phyloP scores from a whole-genome alignment of 2,329 filamentous ascomycete genomes.

The Pseudocercospora pini-densiflorae region DNA sequence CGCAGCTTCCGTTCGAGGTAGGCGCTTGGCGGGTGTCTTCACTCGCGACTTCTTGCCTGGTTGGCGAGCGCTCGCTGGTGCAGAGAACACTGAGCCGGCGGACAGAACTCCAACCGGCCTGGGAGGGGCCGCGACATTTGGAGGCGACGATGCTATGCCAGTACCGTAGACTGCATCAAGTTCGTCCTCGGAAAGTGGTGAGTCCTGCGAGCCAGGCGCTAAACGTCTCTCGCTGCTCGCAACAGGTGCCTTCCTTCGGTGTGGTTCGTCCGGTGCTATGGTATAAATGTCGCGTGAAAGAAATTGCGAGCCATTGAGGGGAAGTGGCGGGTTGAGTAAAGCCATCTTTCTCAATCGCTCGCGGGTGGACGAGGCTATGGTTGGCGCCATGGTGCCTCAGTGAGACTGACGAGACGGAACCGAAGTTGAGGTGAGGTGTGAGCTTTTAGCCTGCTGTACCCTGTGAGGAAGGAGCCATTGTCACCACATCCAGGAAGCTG shows the following conservation, averaged over 20 bases:
- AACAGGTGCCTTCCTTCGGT: background rate
- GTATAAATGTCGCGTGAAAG: background rate
- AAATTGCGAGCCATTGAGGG: background rate
- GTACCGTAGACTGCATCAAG: constrained; percentile 26
- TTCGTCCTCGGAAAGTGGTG: constrained; percentile 37
- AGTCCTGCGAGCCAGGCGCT: constrained; percentile 33
- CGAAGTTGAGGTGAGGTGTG: background rate
- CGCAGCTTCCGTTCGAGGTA: background rate
- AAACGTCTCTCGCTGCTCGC: background rate
- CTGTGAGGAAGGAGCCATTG: background rate
- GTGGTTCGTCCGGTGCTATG: background rate
- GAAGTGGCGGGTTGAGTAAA: constrained; percentile 11
- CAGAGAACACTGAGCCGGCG: background rate
- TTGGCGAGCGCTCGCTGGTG: background rate
- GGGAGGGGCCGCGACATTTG: background rate
- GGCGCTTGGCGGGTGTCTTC: background rate
- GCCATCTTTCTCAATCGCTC: constrained; percentile 5
- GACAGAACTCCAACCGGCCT: background rate
- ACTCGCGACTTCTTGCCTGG: background rate
- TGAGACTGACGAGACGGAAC: background rate
- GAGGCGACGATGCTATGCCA: constrained; percentile 18
- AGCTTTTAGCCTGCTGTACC: background rate
- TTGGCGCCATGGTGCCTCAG: background rate
- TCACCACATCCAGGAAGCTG: background rate
- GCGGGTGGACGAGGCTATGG: background rate